A percentile compares a stretch with the other conserved stretches of the same genome.
These are phyloP conservation scores for Teunomyces pallodes DNA, from an alignment of 805 yeast species.

Conservation along the genomic window DNA sequence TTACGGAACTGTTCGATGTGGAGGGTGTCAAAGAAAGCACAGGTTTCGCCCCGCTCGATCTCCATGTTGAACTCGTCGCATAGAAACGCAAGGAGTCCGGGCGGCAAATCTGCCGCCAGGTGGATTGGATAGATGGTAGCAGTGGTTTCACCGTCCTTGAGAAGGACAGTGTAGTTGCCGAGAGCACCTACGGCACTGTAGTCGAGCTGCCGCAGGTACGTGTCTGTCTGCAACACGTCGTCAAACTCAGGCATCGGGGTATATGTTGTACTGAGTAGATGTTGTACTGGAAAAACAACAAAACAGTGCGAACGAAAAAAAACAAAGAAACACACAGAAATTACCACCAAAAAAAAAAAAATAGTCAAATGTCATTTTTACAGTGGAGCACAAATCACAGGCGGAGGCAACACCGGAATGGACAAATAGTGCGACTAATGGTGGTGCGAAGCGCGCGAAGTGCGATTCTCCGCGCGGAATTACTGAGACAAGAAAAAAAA, in stretches of 20 bases:
- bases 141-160: conserved; percentile 86
- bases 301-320: not conserved
- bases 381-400: too few relatives aligned
- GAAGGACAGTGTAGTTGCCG: conserved; percentile 69
- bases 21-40: conserved; percentile 79
- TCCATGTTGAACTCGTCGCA: conserved; percentile 94
- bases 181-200: conserved; percentile 36
- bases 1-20: conserved; percentile 73
- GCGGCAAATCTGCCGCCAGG: conserved; percentile 66
- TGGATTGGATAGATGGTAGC: conserved; percentile 90
- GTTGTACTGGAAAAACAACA: conserved; percentile 18
- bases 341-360: not conserved
- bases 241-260: conserved; percentile 50
- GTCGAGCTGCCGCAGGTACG: conserved; percentile 42
- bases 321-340: not conserved
- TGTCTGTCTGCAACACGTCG: conserved; percentile 48
- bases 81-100: conserved; percentile 72
- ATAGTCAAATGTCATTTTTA: too few relatives aligned
- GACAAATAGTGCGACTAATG: too few relatives aligned
- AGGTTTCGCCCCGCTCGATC: conserved; percentile 82
- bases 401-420: too few relatives aligned
- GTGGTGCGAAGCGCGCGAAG: too few relatives aligned
- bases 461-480: too few relatives aligned
- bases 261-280: conserved; percentile 34
- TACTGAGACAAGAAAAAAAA: too few relatives aligned